These are phyloP conservation scores for Westerdykella aurantiaca DNA, from an alignment of 2,329 filamentous ascomycete species.

Conservation along the genomic window DNA sequence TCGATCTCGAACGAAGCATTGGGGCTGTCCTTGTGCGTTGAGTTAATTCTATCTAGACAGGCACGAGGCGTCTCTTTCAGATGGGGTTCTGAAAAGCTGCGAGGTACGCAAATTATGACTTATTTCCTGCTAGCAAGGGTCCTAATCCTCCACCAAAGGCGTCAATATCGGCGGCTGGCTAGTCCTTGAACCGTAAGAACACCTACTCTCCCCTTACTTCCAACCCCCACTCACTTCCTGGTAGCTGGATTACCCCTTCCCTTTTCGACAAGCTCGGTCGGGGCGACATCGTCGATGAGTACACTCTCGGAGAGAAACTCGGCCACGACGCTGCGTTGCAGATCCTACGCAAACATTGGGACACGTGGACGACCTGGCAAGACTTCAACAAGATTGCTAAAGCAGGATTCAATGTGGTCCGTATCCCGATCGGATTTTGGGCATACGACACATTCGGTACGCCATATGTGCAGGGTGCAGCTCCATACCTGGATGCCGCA, in stretches of 20 bases:
- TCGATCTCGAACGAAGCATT: not conserved
- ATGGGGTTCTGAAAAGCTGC: constrained; percentile 48
- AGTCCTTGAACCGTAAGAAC: constrained; percentile 41
- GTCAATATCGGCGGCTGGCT: constrained; percentile 50
- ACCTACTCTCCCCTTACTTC: not conserved
- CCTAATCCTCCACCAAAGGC: constrained; percentile 16
- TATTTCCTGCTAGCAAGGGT: no score
- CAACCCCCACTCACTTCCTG: not conserved
- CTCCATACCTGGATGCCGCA: constrained; percentile 50
- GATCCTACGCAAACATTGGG: constrained; percentile 47
- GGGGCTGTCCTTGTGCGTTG: not conserved
- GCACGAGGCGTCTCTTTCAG: constrained; percentile 39
- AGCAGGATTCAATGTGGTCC: constrained; percentile 54
- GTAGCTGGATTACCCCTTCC: constrained; percentile 53
- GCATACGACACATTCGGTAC: constrained; percentile 48
- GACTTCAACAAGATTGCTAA: constrained; percentile 54
- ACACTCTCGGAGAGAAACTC: constrained; percentile 46
- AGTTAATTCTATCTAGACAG: constrained; percentile 18
- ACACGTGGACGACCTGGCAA: constrained; percentile 44
- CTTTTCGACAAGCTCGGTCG: constrained; percentile 42
- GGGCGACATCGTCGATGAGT: constrained; percentile 46
- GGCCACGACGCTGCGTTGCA: constrained; percentile 42
- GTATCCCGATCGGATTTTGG: constrained; percentile 57
- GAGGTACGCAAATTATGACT: constrained; percentile 3
- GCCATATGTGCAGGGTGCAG: constrained; percentile 50